A percentile compares a stretch with the other conserved stretches of the same genome.
These are phyloP conservation scores for Marchantia paleacea DNA, from an alignment of 225 moss, liverwort and hornwort genomes.

Conservation along the genomic window DNA sequence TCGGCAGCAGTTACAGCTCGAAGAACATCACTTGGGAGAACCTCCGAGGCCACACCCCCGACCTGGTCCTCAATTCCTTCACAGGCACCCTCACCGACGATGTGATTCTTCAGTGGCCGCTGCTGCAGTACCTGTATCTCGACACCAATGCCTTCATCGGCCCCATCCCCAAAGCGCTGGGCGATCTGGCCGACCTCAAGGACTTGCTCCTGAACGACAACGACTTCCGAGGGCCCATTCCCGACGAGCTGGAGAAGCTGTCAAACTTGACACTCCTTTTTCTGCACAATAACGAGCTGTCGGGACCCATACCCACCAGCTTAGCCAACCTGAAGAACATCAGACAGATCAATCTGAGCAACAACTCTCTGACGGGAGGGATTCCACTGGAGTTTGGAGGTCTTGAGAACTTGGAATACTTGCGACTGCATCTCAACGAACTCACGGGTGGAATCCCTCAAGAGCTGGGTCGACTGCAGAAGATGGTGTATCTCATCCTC, in stretches of 20 bases:
- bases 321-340: background rate
- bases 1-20: background rate
- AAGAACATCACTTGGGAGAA: background rate
- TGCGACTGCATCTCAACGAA: slow-evolving; percentile 42
- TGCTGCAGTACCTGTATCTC: background rate
- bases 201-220: slow-evolving; percentile 4
- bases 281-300: background rate
- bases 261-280: background rate
- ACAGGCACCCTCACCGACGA: background rate
- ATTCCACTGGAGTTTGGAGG: slow-evolving; percentile 1
- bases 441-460: slow-evolving; percentile 54
- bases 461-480: slow-evolving; percentile 37
- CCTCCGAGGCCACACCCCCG: too few relatives aligned
- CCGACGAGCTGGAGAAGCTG: slow-evolving; percentile 12
- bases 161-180: background rate
- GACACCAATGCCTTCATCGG: background rate
- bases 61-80: background rate
- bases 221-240: slow-evolving; percentile 15
- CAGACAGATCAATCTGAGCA: background rate
- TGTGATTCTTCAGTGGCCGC: background rate
- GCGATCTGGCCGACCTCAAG: background rate
- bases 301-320: background rate
- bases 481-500: slow-evolving; percentile 33
- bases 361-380: slow-evolving; percentile 12
- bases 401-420: slow-evolving; percentile 25